Percentiles rank a stretch among this genome's conserved stretches.
Evolutionary conservation across 108 stramenopile genomes (phyloP).

Genomic region (Chaetoceros muelleri): DNA sequence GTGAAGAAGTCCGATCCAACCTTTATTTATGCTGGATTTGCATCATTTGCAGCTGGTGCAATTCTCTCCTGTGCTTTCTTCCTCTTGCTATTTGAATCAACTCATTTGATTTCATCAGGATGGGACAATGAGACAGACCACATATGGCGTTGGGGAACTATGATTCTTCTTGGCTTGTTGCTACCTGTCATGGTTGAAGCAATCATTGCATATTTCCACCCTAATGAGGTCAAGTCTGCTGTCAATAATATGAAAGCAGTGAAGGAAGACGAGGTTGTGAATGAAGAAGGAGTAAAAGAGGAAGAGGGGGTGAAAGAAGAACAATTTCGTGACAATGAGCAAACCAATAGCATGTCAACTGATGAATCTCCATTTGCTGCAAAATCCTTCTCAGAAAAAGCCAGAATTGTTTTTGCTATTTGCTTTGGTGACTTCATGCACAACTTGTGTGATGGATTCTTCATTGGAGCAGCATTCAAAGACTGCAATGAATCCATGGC

Average conservation of each 20-base stretch:
- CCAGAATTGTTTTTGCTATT: slow-evolving; percentile 25
- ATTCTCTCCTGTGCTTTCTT: background rate
- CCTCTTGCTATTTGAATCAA: background rate
- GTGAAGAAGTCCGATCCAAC: background rate
- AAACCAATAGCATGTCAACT: background rate
- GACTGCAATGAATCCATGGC: slow-evolving; percentile 32
- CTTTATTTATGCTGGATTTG: background rate
- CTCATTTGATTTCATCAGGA: background rate
- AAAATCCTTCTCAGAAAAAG: slow-evolving; percentile 10
- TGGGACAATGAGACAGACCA: slow-evolving; percentile 7
- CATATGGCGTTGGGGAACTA: slow-evolving; percentile 51
- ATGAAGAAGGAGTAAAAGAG: background rate
- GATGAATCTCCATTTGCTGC: background rate
- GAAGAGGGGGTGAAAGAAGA: background rate
- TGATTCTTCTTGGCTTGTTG: slow-evolving; percentile 53
- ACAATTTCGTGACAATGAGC: background rate
- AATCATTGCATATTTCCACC: slow-evolving; percentile 22
- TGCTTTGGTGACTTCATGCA: slow-evolving; percentile 56
- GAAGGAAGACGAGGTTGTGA: background rate
- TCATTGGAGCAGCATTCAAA: slow-evolving; percentile 69
- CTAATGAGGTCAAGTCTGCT: background rate
- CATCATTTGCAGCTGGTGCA: background rate
- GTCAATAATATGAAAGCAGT: background rate
- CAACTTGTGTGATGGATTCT: slow-evolving; percentile 79
- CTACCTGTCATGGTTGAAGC: slow-evolving; percentile 37